A percentile compares a stretch with the other conserved stretches of the same genome.
These are phyloP conservation scores for Aureobasidium melanogenum DNA, from an alignment of 2,329 filamentous ascomycete species.

Conservation along the genomic window DNA sequence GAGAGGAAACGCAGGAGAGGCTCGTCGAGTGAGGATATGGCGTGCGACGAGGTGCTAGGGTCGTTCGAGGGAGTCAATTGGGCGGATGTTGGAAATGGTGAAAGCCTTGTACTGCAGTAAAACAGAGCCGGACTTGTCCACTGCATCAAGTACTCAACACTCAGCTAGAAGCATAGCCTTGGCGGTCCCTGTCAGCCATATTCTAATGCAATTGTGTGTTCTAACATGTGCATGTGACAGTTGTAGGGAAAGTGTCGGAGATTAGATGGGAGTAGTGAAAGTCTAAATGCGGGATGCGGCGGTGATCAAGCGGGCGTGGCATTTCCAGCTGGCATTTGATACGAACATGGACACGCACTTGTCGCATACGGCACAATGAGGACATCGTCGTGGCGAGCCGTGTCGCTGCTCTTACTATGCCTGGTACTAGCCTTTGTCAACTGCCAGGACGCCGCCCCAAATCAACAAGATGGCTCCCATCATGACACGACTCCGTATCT, in stretches of 20 bases:
- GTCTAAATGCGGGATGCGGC: background rate
- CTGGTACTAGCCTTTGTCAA: slow-evolving; percentile 1
- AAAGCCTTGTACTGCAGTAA: slow-evolving; percentile 43
- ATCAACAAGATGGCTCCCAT: background rate
- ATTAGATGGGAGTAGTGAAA: background rate
- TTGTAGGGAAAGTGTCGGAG: background rate
- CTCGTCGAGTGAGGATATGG: slow-evolving; percentile 24
- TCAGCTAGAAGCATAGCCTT: too few relatives aligned
- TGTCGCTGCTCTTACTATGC: slow-evolving; percentile 5
- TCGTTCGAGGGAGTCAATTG: slow-evolving; percentile 38
- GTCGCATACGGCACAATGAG: background rate
- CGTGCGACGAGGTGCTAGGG: slow-evolving; percentile 24
- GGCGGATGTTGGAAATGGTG: slow-evolving; percentile 47
- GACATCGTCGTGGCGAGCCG: slow-evolving; percentile 1
- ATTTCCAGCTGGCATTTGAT: background rate
- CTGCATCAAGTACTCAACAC: too few relatives aligned
- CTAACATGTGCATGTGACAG: too few relatives aligned
- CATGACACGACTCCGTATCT: background rate
- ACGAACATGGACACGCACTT: background rate
- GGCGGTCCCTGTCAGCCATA: too few relatives aligned
- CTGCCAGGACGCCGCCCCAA: background rate
- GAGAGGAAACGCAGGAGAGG: slow-evolving; percentile 37
- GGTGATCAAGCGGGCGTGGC: background rate
- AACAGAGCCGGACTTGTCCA: slow-evolving; percentile 1
- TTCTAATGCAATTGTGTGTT: too few relatives aligned